Percentiles rank a stretch among this genome's conserved stretches.
Conservation (phyloP, 2,329 filamentous ascomycete genomes). For the Penicillium capsulatum region DNA sequence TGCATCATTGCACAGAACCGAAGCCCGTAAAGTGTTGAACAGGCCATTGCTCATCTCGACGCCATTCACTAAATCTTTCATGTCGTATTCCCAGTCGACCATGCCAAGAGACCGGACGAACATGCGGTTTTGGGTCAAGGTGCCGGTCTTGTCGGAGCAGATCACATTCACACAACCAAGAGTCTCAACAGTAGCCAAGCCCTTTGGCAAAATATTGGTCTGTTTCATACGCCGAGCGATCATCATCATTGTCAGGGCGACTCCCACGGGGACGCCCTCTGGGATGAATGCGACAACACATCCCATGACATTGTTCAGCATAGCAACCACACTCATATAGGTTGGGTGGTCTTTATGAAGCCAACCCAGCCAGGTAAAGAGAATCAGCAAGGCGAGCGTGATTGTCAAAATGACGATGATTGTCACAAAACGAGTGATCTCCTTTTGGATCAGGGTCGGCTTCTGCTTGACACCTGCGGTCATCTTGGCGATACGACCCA, state of each 20-base stretch:
- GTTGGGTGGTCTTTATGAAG: conserved; percentile 59
- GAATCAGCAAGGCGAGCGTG: conserved; percentile 52
- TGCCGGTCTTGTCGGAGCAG: conserved; percentile 73
- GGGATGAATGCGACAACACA: conserved; percentile 76
- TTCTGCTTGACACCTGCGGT: conserved; percentile 67
- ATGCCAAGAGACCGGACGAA: conserved; percentile 46
- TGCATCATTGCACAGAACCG: conserved; percentile 69
- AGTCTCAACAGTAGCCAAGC: conserved; percentile 72
- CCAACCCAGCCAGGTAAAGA: conserved; percentile 61
- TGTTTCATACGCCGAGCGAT: conserved; percentile 71
- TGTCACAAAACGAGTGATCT: conserved; percentile 67
- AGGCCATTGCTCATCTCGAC: conserved; percentile 41
- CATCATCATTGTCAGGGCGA: conserved; percentile 69
- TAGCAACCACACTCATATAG: conserved; percentile 67
- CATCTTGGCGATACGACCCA: conserved; percentile 70
- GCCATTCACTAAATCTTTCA: conserved; percentile 15
- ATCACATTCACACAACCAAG: conserved; percentile 70
- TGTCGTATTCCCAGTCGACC: conserved; percentile 21
- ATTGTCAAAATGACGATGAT: conserved; percentile 67
- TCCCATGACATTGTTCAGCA: conserved; percentile 70
- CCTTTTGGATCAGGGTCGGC: conserved; percentile 66
- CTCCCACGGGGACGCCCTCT: conserved; percentile 66
- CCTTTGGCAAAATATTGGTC: conserved; percentile 75
- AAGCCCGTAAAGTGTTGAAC: conserved; percentile 57
- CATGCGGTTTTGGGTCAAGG: conserved; percentile 63